Percentiles rank a stretch among this genome's conserved stretches.
These are phyloP conservation scores for Coemansia sp. DNA, from an alignment of 192 early-diverging fungal genomes.

Conservation along the genomic window DNA sequence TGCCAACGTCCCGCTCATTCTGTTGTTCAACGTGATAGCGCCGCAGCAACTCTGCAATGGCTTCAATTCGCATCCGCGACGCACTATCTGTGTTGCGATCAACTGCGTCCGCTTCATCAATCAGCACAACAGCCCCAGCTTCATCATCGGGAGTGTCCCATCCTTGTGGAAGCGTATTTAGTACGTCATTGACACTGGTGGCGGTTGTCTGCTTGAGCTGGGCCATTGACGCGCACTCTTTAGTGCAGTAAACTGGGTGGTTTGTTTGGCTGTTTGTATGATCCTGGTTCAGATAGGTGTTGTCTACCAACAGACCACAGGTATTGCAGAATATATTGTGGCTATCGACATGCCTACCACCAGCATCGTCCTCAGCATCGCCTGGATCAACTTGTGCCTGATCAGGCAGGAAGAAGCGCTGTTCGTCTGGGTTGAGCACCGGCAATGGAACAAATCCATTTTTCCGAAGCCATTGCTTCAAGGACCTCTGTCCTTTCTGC, in stretches of 20 bases:
- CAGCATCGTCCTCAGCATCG: too few relatives aligned
- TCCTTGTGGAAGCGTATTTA: constrained; percentile 18
- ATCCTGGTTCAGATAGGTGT: too few relatives aligned
- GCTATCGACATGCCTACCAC: not conserved
- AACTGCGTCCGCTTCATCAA: constrained; percentile 18
- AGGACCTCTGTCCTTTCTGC: constrained; percentile 14
- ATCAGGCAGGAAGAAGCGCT: constrained; percentile 1
- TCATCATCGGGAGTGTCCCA: constrained; percentile 30
- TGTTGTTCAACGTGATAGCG: constrained; percentile 21
- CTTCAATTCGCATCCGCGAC: not conserved
- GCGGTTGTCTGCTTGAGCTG: constrained; percentile 5
- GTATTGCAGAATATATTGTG: constrained; percentile 7
- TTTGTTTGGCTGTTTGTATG: not conserved
- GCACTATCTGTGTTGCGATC: not conserved
- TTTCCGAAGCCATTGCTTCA: constrained; percentile 23
- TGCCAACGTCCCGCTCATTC: not conserved
- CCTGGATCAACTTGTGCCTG: not conserved
- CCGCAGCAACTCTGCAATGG: constrained; percentile 14
- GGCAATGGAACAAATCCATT: constrained; percentile 36
- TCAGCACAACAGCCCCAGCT: constrained; percentile 13
- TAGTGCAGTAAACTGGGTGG: constrained; percentile 19
- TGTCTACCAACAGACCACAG: constrained; percentile 10
- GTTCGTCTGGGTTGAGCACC: constrained; percentile 15
- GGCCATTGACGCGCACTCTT: constrained; percentile 14
- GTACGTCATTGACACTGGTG: constrained; percentile 1